phyloP scores from a whole-genome alignment of 108 stramenopile genomes.

The Cyclotella kingstonii region DNA sequence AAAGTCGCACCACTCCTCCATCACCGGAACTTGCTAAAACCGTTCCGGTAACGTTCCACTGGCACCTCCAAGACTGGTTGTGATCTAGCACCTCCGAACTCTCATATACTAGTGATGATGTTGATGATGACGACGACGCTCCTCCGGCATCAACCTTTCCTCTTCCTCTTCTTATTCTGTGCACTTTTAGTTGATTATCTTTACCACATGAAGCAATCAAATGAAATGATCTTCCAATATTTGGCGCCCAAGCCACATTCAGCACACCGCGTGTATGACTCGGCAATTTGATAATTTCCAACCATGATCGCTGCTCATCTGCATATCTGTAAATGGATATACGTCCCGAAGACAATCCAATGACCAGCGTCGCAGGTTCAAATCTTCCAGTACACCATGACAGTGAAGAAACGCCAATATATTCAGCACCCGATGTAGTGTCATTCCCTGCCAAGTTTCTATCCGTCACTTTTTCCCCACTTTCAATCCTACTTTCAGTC shows the following conservation, averaged over 20 bases:
- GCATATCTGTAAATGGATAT: conserved; percentile 65
- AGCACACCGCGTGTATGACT: conserved; percentile 56
- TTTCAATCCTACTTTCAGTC: conserved; percentile 23
- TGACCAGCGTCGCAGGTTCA: conserved; percentile 86
- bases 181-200: conserved; percentile 43
- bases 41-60: conserved; percentile 92
- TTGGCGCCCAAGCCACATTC: conserved; percentile 94
- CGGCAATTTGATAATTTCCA: conserved; percentile 52
- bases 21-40: conserved; percentile 85
- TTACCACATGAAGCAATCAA: conserved; percentile 77
- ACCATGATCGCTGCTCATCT: conserved; percentile 66
- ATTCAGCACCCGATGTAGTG: conserved; percentile 1
- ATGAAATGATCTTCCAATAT: conserved; percentile 89
- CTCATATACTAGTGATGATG: conserved; percentile 53
- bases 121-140: conserved; percentile 3
- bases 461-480: conserved; percentile 3
- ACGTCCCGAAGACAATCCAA: conserved; percentile 60
- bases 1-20: conserved; percentile 77
- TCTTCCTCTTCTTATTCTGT: conserved; percentile 36
- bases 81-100: conserved; percentile 55
- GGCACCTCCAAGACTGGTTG: conserved; percentile 72
- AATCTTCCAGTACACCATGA: conserved; percentile 91
- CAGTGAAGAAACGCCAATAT: conserved; percentile 73
- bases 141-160: conserved; percentile 12
- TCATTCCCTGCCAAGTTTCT: neutral